Base-by-base conservation (phyloP, 331 rosid species). In the Rhamnella rubrinervis region DNA sequence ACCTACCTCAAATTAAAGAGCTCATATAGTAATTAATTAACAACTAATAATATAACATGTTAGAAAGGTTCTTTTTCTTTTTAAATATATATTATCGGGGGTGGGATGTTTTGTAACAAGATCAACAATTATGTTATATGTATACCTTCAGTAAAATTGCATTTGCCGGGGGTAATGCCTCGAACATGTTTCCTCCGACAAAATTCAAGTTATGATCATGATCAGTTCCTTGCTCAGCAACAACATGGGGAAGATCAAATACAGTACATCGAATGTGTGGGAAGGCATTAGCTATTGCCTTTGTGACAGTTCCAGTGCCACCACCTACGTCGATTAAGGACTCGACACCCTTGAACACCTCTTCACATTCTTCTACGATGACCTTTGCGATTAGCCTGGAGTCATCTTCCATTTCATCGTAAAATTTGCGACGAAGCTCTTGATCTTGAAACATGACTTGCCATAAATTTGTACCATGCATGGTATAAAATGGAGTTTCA, bases 101-200 rank as follows among this genome's bases (percentile, higher is more conserved):
- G 31, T 26, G 31, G 31, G 31, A 26, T 23, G 23, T 23, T 23
- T 23, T 23, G 31, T 26, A 1, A 26, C 31, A 26, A 26, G 31
- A 26, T 26, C 31, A 26, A 26, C 2, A 26, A 1, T 26, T 26
- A 26, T 26, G 4, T 26, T 26, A 26, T 26, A 26, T 26, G 4
- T 26, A 26, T 2, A 49, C 52, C 44, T 38, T 63, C 9, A 63
- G 20, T n/a, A 39, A 63, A 41, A 78, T 25, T 18, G 72, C 82
- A 59, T 78, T 61, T 1, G 82, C 57, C 0, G 76, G 57, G 64
- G 86, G 89, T 62, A 85, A 59, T 1, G 56, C 64, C 58, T 76
- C 41, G 40, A 85, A 84, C 88, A 84, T 81, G 49, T 84, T 80
- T 18, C 86, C 86, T 49, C 63, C 84, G 44, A 75, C 61, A 65